Percentiles rank a stretch among this genome's conserved stretches.
phyloP scores from a whole-genome alignment of 805 yeast genomes.

The Candida cerambycidarum region DNA sequence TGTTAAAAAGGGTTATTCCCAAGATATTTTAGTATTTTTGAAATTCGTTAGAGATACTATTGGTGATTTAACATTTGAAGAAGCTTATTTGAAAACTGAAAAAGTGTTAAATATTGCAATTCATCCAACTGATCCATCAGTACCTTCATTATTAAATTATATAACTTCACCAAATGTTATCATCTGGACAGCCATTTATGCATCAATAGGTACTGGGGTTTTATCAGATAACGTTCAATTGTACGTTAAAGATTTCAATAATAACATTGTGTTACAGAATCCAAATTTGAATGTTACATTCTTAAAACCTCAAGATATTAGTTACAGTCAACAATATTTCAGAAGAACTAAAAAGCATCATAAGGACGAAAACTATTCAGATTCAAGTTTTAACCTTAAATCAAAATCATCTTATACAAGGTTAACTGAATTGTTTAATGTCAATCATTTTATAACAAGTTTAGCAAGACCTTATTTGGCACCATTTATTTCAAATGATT shows the following conservation, averaged over 20 bases:
- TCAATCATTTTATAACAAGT: conserved; percentile 88
- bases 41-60: conserved; percentile 73
- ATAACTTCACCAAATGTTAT: conserved; percentile 91
- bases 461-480: conserved; percentile 93
- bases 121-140: conserved; percentile 70
- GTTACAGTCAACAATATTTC: conserved; percentile 46
- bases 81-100: conserved; percentile 79
- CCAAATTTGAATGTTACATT: conserved; percentile 44
- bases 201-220: conserved; percentile 76
- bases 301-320: conserved; percentile 45
- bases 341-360: conserved; percentile 16
- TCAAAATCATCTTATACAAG: conserved; percentile 72
- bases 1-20: conserved; percentile 77
- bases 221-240: conserved; percentile 54
- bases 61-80: conserved; percentile 89
- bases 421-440: conserved; percentile 89
- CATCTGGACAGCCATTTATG: conserved; percentile 86
- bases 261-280: conserved; percentile 52
- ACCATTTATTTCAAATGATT: conserved; percentile 80
- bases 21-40: conserved; percentile 77
- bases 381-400: conserved; percentile 23
- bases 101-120: conserved; percentile 80
- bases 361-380: conserved; percentile 13
- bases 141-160: conserved; percentile 78
- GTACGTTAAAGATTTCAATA: conserved; percentile 62